Evolutionary conservation across 2,329 filamentous ascomycete genomes (phyloP).

Genomic region (Ophiostoma himal-ulmi): DNA sequence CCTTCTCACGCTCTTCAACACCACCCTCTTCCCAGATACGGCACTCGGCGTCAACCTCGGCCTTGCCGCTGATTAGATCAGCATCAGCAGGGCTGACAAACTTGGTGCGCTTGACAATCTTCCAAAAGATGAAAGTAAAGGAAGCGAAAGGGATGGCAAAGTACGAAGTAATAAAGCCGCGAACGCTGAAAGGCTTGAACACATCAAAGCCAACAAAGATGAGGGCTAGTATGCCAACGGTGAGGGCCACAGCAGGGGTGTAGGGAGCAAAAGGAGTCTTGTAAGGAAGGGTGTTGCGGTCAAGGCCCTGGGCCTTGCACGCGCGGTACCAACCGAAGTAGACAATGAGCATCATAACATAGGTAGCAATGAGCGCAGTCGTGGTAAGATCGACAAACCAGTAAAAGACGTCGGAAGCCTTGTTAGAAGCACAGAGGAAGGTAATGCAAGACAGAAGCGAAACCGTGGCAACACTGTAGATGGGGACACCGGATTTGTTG

Average conservation of each 20-base stretch:
- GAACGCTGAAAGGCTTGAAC: conserved; percentile 45
- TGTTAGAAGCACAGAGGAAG: conserved; percentile 38
- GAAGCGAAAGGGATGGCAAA: conserved; percentile 51
- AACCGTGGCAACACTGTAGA: conserved; percentile 36
- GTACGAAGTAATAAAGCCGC: conserved; percentile 49
- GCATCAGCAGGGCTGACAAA: conserved; percentile 26
- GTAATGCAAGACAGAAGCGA: conserved; percentile 31
- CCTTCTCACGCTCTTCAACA: conserved; percentile 24
- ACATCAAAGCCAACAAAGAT: conserved; percentile 49
- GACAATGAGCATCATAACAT: conserved; percentile 37
- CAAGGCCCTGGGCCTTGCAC: conserved; percentile 36
- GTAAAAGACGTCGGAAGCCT: conserved; percentile 35
- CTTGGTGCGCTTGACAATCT: conserved; percentile 55
- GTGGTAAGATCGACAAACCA: conserved; percentile 41
- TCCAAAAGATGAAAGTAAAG: conserved; percentile 55
- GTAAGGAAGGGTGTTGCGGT: conserved; percentile 35
- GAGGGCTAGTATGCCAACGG: conserved; percentile 22
- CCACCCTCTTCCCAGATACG: conserved; percentile 29
- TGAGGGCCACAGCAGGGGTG: conserved; percentile 33
- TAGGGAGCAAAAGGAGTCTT: conserved; percentile 37
- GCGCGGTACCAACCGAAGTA: conserved; percentile 38
- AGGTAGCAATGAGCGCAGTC: conserved; percentile 40
- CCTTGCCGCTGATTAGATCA: conserved; percentile 29
- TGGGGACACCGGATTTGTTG: conserved; percentile 35
- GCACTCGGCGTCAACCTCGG: conserved; percentile 41